Evolutionary conservation across 768 basidiomycete species (phyloP).

Genomic region (Suillus occidentalis): DNA sequence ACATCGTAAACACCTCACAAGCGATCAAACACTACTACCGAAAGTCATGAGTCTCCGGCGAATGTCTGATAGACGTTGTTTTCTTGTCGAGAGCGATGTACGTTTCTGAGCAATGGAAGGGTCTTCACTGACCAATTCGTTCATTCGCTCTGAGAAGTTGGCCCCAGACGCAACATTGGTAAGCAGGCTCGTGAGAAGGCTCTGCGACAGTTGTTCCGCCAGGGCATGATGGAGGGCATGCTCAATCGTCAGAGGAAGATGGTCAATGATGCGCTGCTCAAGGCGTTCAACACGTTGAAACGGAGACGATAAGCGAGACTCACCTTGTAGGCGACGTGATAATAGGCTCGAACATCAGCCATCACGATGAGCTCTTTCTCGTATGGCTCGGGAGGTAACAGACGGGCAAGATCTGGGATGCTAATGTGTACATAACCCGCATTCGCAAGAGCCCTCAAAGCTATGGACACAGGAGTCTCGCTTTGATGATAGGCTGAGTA

Average conservation of each 20-base stretch:
- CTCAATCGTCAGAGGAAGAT: conserved; percentile 51
- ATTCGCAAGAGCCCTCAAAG: conserved; percentile 31
- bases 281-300: background rate
- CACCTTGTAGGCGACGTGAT: conserved; percentile 50
- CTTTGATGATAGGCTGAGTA: too few species aligned
- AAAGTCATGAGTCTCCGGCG: conserved; percentile 36
- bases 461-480: too few species aligned
- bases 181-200: conserved; percentile 37
- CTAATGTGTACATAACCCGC: conserved; percentile 26
- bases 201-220: conserved; percentile 33
- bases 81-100: conserved; percentile 32
- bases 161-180: conserved; percentile 14
- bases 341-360: conserved; percentile 51
- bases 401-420: conserved; percentile 17
- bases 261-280: conserved; percentile 54
- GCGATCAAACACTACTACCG: background rate
- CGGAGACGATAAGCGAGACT: conserved; percentile 7
- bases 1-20: background rate
- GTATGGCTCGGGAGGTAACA: conserved; percentile 20
- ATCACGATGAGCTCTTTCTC: conserved; percentile 44
- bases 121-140: conserved; percentile 47
- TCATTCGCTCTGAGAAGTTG: conserved; percentile 33
- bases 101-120: conserved; percentile 36
- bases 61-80: conserved; percentile 40
- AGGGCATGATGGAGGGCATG: conserved; percentile 43